phyloP scores from a whole-genome alignment of 805 yeast species.

The Yamadazyma kitorensis region DNA sequence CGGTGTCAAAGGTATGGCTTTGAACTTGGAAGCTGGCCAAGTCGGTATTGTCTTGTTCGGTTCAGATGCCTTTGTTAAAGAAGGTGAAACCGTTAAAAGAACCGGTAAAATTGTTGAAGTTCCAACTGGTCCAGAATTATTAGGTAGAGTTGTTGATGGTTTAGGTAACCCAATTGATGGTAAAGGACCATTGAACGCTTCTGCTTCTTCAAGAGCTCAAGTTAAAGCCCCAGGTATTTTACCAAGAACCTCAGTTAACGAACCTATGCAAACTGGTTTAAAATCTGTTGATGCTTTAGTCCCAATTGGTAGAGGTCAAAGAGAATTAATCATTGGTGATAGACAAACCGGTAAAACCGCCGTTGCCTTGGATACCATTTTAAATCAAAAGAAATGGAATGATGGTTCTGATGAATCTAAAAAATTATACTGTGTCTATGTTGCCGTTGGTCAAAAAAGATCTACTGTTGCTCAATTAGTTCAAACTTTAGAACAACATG shows the following conservation, averaged over 20 bases:
- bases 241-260: conserved; percentile 97
- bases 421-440: conserved; percentile 99
- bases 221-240: conserved; percentile 99
- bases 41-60: conserved; percentile 99
- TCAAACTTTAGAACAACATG: conserved; percentile 97
- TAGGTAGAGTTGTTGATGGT: conserved; percentile 99
- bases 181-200: conserved; percentile 95
- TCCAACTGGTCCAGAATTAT: conserved; percentile 96
- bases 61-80: conserved; percentile 97
- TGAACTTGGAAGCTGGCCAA: conserved; percentile 99
- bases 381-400: conserved; percentile 99
- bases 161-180: conserved; percentile 99
- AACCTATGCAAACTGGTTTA: conserved; percentile 99
- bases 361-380: conserved; percentile 96
- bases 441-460: conserved; percentile 99
- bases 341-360: conserved; percentile 99
- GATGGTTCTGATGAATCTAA: conserved; percentile 90
- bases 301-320: conserved; percentile 99
- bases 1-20: conserved; percentile 99
- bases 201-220: conserved; percentile 89
- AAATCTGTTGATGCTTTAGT: conserved; percentile 98
- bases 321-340: conserved; percentile 99
- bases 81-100: conserved; percentile 99
- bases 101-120: conserved; percentile 99
- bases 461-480: conserved; percentile 99